Evolutionary conservation across 2,329 filamentous ascomycete species (phyloP).

Genomic region (Chaetomiaceae sp.): DNA sequence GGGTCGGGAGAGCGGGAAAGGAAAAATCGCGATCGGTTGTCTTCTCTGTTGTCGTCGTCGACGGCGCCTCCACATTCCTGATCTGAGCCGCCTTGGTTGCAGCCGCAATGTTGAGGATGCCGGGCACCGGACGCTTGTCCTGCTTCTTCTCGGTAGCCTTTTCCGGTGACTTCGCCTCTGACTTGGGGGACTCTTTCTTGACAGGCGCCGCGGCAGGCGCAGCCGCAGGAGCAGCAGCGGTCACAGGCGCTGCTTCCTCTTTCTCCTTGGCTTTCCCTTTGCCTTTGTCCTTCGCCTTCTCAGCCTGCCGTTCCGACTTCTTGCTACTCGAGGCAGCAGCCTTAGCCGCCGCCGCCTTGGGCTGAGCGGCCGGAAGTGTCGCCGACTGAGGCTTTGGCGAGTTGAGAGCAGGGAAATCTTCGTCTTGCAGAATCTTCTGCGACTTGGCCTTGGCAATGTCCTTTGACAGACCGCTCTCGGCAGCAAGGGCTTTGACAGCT

Average conservation of each 20-base stretch:
- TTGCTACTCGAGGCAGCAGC: constrained; percentile 31
- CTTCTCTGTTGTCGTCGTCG: constrained; percentile 31
- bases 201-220: constrained; percentile 22
- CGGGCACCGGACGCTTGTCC: constrained; percentile 37
- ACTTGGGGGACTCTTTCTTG: constrained; percentile 21
- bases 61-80: constrained; percentile 29
- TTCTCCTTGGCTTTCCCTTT: constrained; percentile 15
- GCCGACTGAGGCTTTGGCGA: constrained; percentile 36
- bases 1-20: constrained; percentile 47
- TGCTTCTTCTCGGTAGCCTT: constrained; percentile 12
- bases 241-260: constrained; percentile 3
- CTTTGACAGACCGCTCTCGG: constrained; percentile 42
- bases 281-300: constrained; percentile 16
- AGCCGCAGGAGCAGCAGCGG: neutral
- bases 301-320: constrained; percentile 24
- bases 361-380: constrained; percentile 29
- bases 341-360: constrained; percentile 32
- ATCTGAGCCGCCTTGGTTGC: constrained; percentile 34
- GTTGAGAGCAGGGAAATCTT: constrained; percentile 57
- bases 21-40: constrained; percentile 33
- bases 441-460: constrained; percentile 38
- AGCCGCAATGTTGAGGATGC: constrained; percentile 44
- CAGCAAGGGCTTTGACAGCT: constrained; percentile 37
- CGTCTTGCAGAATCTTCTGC: constrained; percentile 46
- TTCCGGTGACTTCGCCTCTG: constrained; percentile 15